A percentile compares a stretch with the other conserved stretches of the same genome.
These are phyloP conservation scores for Xylariaceae sp. DNA, from an alignment of 2,329 filamentous ascomycete genomes.

Conservation along the genomic window DNA sequence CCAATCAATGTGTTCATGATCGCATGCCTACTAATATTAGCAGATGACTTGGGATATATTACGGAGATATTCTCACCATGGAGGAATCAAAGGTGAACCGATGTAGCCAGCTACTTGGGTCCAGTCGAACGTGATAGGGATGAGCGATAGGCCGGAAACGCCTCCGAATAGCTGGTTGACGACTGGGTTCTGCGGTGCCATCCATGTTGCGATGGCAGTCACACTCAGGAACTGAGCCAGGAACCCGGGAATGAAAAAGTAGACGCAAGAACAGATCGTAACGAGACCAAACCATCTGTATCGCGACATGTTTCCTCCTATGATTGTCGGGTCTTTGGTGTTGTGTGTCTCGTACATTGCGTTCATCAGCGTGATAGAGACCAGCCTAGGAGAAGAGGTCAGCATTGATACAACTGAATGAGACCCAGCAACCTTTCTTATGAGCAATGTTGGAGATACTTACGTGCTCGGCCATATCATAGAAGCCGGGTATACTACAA, in stretches of 20 bases:
- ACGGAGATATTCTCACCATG: conserved; percentile 43
- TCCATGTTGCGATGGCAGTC: conserved; percentile 68
- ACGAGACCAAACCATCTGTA: conserved; percentile 60
- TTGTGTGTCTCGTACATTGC: conserved; percentile 63
- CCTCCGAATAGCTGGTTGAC: conserved; percentile 72
- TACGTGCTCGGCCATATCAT: conserved; percentile 63
- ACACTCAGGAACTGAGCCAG: conserved; percentile 64
- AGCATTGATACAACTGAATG: background rate
- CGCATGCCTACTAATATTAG: conserved; percentile 49
- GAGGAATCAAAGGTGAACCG: conserved; percentile 62
- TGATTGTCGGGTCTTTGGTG: conserved; percentile 43
- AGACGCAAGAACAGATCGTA: conserved; percentile 53
- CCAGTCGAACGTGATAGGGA: conserved; percentile 75
- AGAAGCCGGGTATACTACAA: conserved; percentile 55
- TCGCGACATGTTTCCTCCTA: conserved; percentile 61
- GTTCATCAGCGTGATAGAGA: conserved; percentile 62
- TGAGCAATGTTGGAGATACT: conserved; percentile 1
- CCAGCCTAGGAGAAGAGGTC: conserved; percentile 45
- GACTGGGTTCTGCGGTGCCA: conserved; percentile 60
- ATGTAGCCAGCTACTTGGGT: conserved; percentile 65
- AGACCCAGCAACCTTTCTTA: background rate
- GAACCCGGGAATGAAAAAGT: conserved; percentile 66
- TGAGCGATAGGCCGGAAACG: conserved; percentile 58
- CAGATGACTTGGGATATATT: background rate
- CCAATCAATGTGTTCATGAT: conserved; percentile 69